Evolutionary conservation across 1,139 yeast genomes (phyloP), one percentile per base, ranked within the genome.

Genomic region (Suhomyces atakaporum): DNA sequence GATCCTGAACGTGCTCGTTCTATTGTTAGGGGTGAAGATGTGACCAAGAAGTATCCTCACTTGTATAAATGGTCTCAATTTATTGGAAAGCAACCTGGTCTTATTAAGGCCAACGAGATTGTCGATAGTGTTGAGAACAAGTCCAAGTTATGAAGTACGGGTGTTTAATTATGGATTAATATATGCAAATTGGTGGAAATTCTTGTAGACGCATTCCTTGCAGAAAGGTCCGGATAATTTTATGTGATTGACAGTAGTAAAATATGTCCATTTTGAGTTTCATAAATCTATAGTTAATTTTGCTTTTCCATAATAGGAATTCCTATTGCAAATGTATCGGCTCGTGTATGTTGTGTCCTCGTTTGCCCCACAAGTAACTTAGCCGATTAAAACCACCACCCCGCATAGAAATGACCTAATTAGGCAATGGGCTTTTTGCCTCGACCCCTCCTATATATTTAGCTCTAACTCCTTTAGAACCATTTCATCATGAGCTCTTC

Each of bases 11-110:
- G 56, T 33, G 39, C 43, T 10, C 19, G 22, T n/a, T 25, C 19
- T 0, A 20, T 42, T 5, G 19, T 42, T 16, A 10, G 11, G 7
- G 46, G 44, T 4, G 40, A 38, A 3, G 45, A 45, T 25, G 23
- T 46, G n/a, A 31, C 35, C 5, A 33, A 36, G 22, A 33, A 22
- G 4, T 63, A 39, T 32, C 68, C 69, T 2, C 36, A 58, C 40
- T 51, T 64, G 40, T 18, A 37, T 25, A 50, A 53, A 35, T 64
- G 69, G 69, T 22, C 50, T 25, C 32, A 56, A 16, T 43, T 38
- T 16, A 51, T 63, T 10, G 7, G 29, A 3, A 36, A 44, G 14
- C 52, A 54, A 21, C 57, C 63, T 5, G 41, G 37, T n/a, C 53
- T 48, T 26, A 31, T 44, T 7, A 55, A 53, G 39, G 58, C 63